A percentile compares a stretch with the other conserved stretches of the same genome.
Conservation (phyloP, 2,329 filamentous ascomycete genomes). For the Neodidymelliopsis sp. region DNA sequence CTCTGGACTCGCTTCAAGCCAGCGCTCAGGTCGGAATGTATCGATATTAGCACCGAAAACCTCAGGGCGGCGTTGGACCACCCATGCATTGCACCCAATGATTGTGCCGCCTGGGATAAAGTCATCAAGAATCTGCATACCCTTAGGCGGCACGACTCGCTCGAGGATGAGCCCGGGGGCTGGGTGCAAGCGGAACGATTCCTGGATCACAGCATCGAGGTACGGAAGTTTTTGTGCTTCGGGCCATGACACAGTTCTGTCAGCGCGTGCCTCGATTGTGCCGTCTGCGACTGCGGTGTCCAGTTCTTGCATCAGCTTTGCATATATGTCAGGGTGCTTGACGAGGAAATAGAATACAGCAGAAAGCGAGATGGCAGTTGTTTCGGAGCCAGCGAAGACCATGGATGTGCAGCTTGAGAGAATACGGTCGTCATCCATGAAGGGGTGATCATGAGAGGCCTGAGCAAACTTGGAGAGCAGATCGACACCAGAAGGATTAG, state of each 20-base stretch:
- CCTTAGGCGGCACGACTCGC: constrained; percentile 71
- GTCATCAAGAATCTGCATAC: constrained; percentile 68
- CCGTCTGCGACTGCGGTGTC: constrained; percentile 65
- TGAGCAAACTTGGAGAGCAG: constrained; percentile 76
- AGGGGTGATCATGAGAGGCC: constrained; percentile 70
- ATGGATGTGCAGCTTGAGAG: constrained; percentile 76
- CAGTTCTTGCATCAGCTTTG: constrained; percentile 66
- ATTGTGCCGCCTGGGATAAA: constrained; percentile 74
- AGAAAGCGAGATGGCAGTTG: constrained; percentile 76
- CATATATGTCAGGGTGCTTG: constrained; percentile 65
- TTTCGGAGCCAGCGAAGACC: constrained; percentile 78
- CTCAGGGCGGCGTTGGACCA: constrained; percentile 71
- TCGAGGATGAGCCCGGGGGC: constrained; percentile 77
- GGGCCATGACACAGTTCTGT: constrained; percentile 71
- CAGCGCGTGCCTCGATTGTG: constrained; percentile 51
- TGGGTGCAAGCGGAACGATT: constrained; percentile 78
- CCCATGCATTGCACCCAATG: constrained; percentile 78
- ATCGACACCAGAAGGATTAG: constrained; percentile 57
- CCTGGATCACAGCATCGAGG: constrained; percentile 79
- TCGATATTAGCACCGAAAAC: constrained; percentile 75
- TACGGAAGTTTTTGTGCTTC: constrained; percentile 76
- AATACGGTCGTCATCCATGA: constrained; percentile 75
- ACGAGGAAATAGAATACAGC: constrained; percentile 78
- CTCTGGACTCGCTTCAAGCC: constrained; percentile 63
- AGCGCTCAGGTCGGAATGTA: constrained; percentile 72